Evolutionary conservation across 768 basidiomycete species (phyloP), one percentile per base, ranked within the genome.

Genomic region (Mycena galopus): DNA sequence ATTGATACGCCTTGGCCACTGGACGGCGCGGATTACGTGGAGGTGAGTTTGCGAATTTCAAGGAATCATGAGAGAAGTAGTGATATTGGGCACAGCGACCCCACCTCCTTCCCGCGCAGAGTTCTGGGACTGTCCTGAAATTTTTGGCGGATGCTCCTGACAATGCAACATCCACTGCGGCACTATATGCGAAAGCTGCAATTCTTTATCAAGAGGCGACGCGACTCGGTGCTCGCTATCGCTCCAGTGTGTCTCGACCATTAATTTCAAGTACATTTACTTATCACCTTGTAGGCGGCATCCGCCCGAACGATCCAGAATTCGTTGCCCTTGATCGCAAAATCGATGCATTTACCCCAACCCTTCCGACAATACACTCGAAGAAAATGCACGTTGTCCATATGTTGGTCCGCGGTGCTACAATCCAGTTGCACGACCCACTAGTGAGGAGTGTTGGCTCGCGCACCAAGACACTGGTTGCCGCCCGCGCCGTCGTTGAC

Each of bases 361-460:
- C 27, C 55, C 58, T 75, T 8, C 55, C 67, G 4, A 23, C 69
- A 2, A 23, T 65, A 9, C 30, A 69, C 2, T 53, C 57, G 3
- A 74, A 77, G 19, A 16, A 39, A 47, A 55, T 78, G 39, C 65
- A 78, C 21, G 73, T 78, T 19, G 77, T 78, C 14, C 81, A 81
- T 57, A 78, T 68, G 30, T 67, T 82, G 61, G 71, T 74, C 42
- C 75, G 72, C 11, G 67, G 75, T 14, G 79, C 81, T 25, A 73
- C 73, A 11, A 79, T 79, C 30, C 79, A 78, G 65, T 71, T 82
- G 23, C 78, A 79, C 58, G 67, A 63, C 35, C 50, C 67, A 33
- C 75, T 76, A 35, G 70, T 56, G 39, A 68, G 61, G 27, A 37
- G 35, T 37, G 35, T 37, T 14, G 35, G 35, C n/a, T 73, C 74